These are phyloP conservation scores for Leucosporidium creatinivorum DNA, from an alignment of 768 basidiomycete species.

Conservation along the genomic window DNA sequence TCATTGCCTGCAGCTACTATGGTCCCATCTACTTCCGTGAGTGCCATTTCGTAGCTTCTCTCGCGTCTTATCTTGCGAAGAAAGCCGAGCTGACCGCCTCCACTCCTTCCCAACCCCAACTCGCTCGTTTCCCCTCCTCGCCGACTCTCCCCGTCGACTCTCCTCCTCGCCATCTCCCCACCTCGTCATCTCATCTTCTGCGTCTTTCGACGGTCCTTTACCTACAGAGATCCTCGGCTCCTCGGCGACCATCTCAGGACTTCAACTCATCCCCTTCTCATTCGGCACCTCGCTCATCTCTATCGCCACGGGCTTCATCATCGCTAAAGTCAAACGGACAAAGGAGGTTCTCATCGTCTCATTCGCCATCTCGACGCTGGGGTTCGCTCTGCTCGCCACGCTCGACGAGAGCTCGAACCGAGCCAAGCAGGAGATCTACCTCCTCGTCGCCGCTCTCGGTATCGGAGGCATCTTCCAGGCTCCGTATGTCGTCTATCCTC, in stretches of 20 bases:
- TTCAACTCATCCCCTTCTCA: constrained; percentile 33
- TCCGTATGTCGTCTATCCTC: constrained; percentile 6
- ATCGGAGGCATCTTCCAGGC: constrained; percentile 30
- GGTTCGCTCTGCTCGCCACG: constrained; percentile 31
- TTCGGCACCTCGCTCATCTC: constrained; percentile 33
- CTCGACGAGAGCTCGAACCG: constrained; percentile 31
- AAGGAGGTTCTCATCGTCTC: constrained; percentile 9
- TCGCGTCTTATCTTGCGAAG: no score
- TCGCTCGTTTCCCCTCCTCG: no score
- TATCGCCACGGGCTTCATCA: constrained; percentile 19
- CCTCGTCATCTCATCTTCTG: no score
- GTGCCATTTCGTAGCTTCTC: no score
- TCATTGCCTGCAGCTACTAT: constrained; percentile 31
- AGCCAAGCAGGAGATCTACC: constrained; percentile 26
- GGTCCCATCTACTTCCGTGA: constrained; percentile 5
- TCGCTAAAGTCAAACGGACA: constrained; percentile 22
- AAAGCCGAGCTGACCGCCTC: no score
- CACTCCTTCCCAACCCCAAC: no score
- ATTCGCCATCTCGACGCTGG: constrained; percentile 5
- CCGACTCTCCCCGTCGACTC: no score
- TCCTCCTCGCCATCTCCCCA: no score
- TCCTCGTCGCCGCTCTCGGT: constrained; percentile 30
- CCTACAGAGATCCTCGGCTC: constrained; percentile 19
- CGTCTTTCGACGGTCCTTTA: no score
- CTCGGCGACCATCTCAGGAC: constrained; percentile 31